A percentile compares a stretch with the other conserved stretches of the same genome.
These are phyloP conservation scores for Russula foetens DNA, from an alignment of 768 basidiomycete species.

Conservation along the genomic window DNA sequence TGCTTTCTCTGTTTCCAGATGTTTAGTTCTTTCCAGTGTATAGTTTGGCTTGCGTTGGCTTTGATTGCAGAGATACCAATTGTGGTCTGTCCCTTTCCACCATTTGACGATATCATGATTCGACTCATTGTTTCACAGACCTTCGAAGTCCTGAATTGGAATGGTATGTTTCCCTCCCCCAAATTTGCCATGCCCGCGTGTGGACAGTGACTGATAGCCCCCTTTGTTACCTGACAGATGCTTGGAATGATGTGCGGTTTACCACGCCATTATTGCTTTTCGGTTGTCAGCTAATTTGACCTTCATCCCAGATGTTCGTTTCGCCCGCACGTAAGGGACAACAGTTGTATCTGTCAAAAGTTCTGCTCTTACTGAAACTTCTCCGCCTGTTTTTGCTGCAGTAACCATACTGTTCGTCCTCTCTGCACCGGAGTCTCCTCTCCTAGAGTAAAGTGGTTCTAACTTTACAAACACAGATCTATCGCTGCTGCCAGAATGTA, in stretches of 20 bases:
- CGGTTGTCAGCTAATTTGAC: background rate
- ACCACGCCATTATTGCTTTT: background rate
- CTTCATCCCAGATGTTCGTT: background rate
- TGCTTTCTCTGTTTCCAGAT: too few relatives aligned
- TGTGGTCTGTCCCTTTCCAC: background rate
- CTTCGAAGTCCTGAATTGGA: background rate
- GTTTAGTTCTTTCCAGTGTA: too few relatives aligned
- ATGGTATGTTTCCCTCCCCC: background rate
- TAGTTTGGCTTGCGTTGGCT: too few relatives aligned
- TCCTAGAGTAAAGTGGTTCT: background rate
- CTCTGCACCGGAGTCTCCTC: background rate
- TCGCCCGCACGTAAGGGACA: background rate
- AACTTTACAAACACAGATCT: background rate
- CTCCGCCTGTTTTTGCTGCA: background rate
- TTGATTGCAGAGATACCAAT: too few relatives aligned
- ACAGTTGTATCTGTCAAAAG: background rate
- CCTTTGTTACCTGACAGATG: background rate
- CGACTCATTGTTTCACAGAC: background rate
- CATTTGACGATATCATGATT: background rate
- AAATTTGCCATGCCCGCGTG: too few relatives aligned
- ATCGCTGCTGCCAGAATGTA: conserved; percentile 10
- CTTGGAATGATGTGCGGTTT: conserved; percentile 2
- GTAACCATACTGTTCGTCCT: conserved; percentile 1
- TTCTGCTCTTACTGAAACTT: background rate
- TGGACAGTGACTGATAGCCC: too few relatives aligned